Percentiles rank a stretch among this genome's conserved stretches.
phyloP scores from a whole-genome alignment of 108 stramenopile species.

The Mediolabrus comicus region DNA sequence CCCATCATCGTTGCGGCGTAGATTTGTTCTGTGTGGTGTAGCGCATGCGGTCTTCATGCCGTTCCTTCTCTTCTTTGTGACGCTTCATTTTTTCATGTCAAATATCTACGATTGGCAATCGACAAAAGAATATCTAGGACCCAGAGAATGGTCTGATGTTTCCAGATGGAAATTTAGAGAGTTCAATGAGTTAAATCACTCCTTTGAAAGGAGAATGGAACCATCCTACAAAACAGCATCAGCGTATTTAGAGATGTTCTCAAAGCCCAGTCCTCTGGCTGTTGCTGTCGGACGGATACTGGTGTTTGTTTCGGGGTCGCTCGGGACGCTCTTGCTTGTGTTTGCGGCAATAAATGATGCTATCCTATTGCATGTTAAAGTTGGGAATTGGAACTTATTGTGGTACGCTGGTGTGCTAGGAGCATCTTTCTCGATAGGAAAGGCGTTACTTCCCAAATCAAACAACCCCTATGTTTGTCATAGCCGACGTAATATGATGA shows the following conservation, averaged over 20 bases:
- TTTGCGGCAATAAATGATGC: conserved; percentile 92
- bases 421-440: conserved; percentile 82
- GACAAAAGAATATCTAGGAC: conserved; percentile 90
- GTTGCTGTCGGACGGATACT: conserved; percentile 74
- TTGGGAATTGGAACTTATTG: conserved; percentile 89
- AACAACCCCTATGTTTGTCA: conserved; percentile 52
- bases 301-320: conserved; percentile 91
- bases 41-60: conserved; percentile 91
- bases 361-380: conserved; percentile 90
- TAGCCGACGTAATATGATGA: conserved; percentile 54
- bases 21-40: conserved; percentile 86
- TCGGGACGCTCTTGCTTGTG: conserved; percentile 88
- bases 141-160: conserved; percentile 86
- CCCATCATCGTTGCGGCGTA: conserved; percentile 61
- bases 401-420: conserved; percentile 89
- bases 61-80: conserved; percentile 91
- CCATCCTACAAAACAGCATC: conserved; percentile 88
- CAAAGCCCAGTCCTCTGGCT: conserved; percentile 68
- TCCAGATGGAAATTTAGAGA: conserved; percentile 94
- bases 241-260: conserved; percentile 82
- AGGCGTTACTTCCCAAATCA: conserved; percentile 64
- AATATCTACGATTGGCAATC: conserved; percentile 93
- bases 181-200: conserved; percentile 94
- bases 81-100: conserved; percentile 89
- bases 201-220: conserved; percentile 81